Percentiles rank a stretch among this genome's conserved stretches.
These are phyloP conservation scores for Pelargonium cotyledonis DNA, from an alignment of 441 rosid species.

Conservation along the genomic window DNA sequence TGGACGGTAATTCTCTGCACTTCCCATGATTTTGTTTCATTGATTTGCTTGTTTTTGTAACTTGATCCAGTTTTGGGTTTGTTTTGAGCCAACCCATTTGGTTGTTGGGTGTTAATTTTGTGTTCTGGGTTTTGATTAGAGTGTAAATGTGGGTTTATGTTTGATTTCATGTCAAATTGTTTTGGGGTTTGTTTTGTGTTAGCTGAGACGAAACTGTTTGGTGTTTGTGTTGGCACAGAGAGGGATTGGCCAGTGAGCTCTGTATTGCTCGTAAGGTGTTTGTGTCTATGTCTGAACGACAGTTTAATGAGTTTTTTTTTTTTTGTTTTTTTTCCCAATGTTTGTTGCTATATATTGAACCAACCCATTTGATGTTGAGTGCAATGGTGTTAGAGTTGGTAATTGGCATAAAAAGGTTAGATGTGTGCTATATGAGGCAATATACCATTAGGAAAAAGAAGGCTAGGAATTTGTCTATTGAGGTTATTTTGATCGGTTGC, in stretches of 20 bases:
- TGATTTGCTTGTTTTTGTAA: not conserved
- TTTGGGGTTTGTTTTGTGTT: not conserved
- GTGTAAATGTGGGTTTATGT: not conserved
- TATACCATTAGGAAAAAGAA: too few species aligned
- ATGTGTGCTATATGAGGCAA: too few species aligned
- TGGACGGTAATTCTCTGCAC: slow-evolving; percentile 43
- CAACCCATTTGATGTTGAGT: too few species aligned
- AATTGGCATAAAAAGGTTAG: too few species aligned
- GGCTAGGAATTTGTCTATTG: too few species aligned
- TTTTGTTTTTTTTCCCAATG: not conserved
- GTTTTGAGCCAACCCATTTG: not conserved
- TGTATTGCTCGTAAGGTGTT: not conserved
- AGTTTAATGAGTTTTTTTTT: not conserved
- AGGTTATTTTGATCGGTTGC: too few species aligned
- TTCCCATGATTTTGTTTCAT: not conserved
- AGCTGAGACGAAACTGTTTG: not conserved
- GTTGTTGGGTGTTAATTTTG: not conserved
- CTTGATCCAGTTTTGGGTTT: not conserved
- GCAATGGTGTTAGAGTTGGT: too few species aligned
- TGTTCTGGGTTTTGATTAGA: not conserved
- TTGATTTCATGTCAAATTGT: not conserved
- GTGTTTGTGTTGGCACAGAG: not conserved
- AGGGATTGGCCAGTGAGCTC: not conserved
- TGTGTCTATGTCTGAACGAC: not conserved
- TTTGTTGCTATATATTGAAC: too few species aligned